Evolutionary conservation across 805 yeast genomes (phyloP), one percentile per base, ranked within the genome.

Genomic region (Wickerhamomyces sydowiorum): DNA sequence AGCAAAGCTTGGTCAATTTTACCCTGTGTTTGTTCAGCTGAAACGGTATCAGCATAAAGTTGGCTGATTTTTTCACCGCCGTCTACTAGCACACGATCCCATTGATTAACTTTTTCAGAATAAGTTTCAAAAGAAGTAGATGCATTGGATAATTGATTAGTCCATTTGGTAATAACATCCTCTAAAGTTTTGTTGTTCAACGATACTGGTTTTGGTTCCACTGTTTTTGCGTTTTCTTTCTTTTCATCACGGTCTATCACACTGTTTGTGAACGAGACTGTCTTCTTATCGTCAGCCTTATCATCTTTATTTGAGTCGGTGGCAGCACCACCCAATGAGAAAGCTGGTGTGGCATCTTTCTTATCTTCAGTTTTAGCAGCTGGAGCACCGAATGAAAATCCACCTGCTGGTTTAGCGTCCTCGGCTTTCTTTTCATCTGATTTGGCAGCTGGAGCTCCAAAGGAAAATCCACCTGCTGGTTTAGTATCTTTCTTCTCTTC

Each of bases 101-200:
- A 93, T 40, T 75, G 73, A 47, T 82, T 80, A 18, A 91, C 80
- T 45, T 82, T 83, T 20, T 71, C 67, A 8, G 96, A 80, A 59
- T 87, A 91, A 12, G 71, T 64, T 44, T 82, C 82, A 64, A 90
- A 93, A 29, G 86, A 81, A 21, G 74, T 72, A 2, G 91, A 76
- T 1, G 93, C 79, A 13, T 76, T 72, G 2, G 91, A 71, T 45
- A 93, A 65, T 51, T 93, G 95, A 42, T 80, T 78, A 0, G 97
- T 85, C 99, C 99, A 93, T 62, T 85, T 89, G 13, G 89, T 77
- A 34, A 93, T 85, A 50, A 93, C 73, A 59, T 93, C 98, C 56
- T 93, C 98, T 56, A 93, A 69, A 1, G 96, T 88, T 61, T 88
- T 88, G 64, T 93, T 93, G 53, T 86, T 89, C 29, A 93, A 73